Base-by-base conservation (phyloP, 257 asterid genomes). In the Echium plantagineum region DNA sequence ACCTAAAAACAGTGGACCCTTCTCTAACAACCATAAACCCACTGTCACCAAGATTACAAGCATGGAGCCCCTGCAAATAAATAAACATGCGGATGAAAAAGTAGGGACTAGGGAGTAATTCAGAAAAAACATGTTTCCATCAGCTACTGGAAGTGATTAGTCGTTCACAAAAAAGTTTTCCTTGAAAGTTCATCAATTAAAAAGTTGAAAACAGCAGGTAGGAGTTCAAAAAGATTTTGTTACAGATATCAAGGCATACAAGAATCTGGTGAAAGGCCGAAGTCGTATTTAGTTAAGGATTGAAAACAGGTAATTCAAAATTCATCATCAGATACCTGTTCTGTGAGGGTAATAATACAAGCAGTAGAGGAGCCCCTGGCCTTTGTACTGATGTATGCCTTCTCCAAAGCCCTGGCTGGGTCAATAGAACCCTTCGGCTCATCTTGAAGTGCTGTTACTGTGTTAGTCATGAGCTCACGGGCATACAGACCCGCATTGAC, bases 11-110 rank as follows among this genome's bases (percentile, higher is more conserved):
- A 5, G 87, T 89, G 61, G 80, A 69, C 38, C 98, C 98, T 18
- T 81, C 94, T 76, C 98, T 83, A 51, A 89, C 82, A 63, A 93
- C 97, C 85, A 89, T 80, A 68, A 93, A 93, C 58, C 98, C 98
- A 65, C 97, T 93, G 67, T 93, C 98, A 55, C 97, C 98, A 48
- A 93, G 69, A 78, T 93, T 93, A 58, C 86, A 72, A 66, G 98
- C 98, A 63, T 83, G 87, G 62, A 89, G 90, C 65, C 94, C 90
- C 98, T 91, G 67, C 75, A 83, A 22, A 32, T 26, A 54, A 60
- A 21, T 32, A 63, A 30, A 61, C 18, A 32, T 48, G 4, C 16
- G 57, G 9, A 52, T 52, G 10, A 7, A 10, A 52, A 7, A 18
- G 3, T 10, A 6, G 13, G 26, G 15, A 53, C 13, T 35, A 35